Evolutionary conservation across 1,139 yeast species (phyloP).

Genomic region (Diutina neorugosa): DNA sequence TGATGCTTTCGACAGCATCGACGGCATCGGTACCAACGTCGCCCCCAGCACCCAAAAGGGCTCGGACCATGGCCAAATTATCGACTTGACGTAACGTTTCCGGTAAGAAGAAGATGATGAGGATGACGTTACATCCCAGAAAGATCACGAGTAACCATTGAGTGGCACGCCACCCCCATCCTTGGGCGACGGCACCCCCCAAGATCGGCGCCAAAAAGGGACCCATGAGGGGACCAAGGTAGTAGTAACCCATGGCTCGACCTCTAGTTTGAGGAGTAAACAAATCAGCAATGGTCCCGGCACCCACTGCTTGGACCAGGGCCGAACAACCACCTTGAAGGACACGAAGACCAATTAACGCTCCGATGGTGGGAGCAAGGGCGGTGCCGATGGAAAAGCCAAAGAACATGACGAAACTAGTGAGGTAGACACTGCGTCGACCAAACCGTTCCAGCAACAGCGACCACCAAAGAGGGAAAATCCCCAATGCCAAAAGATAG

Average conservation of each 20-base stretch:
- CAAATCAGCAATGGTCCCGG: conserved; percentile 75
- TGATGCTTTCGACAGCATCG: neutral
- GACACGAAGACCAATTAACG: conserved; percentile 50
- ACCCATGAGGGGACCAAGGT: conserved; percentile 72
- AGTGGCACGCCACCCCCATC: conserved; percentile 84
- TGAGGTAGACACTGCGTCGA: conserved; percentile 57
- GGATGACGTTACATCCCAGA: conserved; percentile 40
- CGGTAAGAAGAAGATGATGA: conserved; percentile 50
- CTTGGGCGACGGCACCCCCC: conserved; percentile 63
- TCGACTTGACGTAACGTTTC: conserved; percentile 60
- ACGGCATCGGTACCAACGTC: neutral
- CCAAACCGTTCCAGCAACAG: conserved; percentile 67
- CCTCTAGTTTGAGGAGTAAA: conserved; percentile 63
- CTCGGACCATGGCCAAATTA: conserved; percentile 22
- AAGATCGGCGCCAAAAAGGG: conserved; percentile 73
- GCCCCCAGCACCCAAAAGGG: conserved; percentile 4
- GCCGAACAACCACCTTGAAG: conserved; percentile 76
- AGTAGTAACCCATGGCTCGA: conserved; percentile 67
- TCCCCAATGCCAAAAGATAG: conserved; percentile 59
- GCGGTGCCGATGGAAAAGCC: conserved; percentile 69
- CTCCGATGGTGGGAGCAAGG: conserved; percentile 45
- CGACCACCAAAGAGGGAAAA: conserved; percentile 88
- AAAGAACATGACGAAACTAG: conserved; percentile 51
- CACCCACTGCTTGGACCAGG: conserved; percentile 82
- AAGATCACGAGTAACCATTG: conserved; percentile 74